A percentile compares a stretch with the other conserved stretches of the same genome.
Evolutionary conservation across 2,329 filamentous ascomycete genomes (phyloP).

Genomic region (Verruconis gallopava): DNA sequence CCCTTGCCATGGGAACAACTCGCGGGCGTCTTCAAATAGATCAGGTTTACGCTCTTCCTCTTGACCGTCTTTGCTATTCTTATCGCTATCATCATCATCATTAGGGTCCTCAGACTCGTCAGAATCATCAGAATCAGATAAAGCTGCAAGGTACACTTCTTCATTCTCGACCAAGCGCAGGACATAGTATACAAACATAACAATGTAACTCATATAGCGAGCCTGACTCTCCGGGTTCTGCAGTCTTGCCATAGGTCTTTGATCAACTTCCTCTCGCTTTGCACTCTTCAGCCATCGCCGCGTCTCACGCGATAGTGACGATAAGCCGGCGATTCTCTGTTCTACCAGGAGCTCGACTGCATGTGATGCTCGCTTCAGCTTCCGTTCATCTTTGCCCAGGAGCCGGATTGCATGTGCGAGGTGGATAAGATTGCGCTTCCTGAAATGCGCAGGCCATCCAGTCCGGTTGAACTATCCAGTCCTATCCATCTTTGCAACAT

Average conservation of each 20-base stretch:
- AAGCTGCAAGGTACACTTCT: no score
- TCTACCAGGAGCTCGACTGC: slow-evolving; percentile 11
- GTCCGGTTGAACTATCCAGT: neutral
- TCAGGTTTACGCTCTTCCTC: neutral
- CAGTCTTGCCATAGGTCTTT: slow-evolving; percentile 12
- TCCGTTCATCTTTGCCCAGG: neutral
- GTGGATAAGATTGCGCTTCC: slow-evolving; percentile 4
- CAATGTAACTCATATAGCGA: slow-evolving; percentile 13
- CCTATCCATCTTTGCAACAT: neutral
- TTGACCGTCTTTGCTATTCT: neutral
- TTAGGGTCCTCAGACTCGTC: neutral
- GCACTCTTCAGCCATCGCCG: slow-evolving; percentile 12
- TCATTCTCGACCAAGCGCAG: slow-evolving; percentile 10
- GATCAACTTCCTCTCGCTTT: slow-evolving; percentile 11
- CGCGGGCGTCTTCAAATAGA: neutral
- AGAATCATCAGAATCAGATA: neutral
- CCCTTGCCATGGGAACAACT: slow-evolving; percentile 1
- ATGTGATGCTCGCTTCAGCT: neutral
- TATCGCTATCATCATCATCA: slow-evolving; percentile 1
- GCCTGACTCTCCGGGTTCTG: slow-evolving; percentile 14
- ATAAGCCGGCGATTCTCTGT: slow-evolving; percentile 11
- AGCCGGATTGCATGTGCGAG: neutral
- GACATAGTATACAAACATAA: slow-evolving; percentile 13
- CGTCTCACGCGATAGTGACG: slow-evolving; percentile 11
- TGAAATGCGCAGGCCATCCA: slow-evolving; percentile 3